Evolutionary conservation across 139 green algal species (phyloP).

Genomic region (Chlamydomonas applanata): DNA sequence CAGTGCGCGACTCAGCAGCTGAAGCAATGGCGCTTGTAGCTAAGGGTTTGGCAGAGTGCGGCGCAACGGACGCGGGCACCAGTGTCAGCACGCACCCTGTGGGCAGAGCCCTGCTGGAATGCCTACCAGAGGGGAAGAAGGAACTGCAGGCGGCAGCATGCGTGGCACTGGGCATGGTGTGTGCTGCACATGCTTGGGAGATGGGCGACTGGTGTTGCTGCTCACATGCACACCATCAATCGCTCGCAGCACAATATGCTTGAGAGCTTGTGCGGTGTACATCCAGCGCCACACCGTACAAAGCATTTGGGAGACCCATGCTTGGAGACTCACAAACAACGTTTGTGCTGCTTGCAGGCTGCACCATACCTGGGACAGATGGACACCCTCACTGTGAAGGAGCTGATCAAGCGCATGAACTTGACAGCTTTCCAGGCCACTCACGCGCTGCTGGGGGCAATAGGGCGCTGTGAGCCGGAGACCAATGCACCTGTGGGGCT

Average conservation of each 20-base stretch:
- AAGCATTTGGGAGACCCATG: no score
- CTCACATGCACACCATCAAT: no score
- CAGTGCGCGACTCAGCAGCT: slow-evolving; percentile 31
- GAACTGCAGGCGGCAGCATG: slow-evolving; percentile 38
- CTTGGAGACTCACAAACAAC: no score
- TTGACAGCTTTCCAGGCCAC: slow-evolving; percentile 31
- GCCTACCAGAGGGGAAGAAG: slow-evolving; percentile 39
- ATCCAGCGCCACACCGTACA: no score
- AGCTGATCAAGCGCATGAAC: slow-evolving; percentile 35
- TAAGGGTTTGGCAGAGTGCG: slow-evolving; percentile 11
- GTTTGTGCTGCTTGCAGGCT: slow-evolving; percentile 17
- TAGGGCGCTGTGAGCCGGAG: slow-evolving; percentile 20
- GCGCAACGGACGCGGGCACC: not conserved
- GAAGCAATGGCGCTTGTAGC: slow-evolving; percentile 37
- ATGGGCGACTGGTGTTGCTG: no score
- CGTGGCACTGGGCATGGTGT: slow-evolving; percentile 35
- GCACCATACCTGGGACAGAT: slow-evolving; percentile 32
- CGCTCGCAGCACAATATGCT: no score
- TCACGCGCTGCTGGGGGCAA: slow-evolving; percentile 27
- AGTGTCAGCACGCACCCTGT: slow-evolving; percentile 14
- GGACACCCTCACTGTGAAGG: slow-evolving; percentile 26
- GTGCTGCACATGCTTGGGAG: not conserved
- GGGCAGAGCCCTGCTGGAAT: slow-evolving; percentile 38
- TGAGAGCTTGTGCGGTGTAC: not conserved
- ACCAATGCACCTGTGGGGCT: slow-evolving; percentile 24